Base-by-base conservation (phyloP, 768 basidiomycete species). In the Leccinum subgranulosum region DNA sequence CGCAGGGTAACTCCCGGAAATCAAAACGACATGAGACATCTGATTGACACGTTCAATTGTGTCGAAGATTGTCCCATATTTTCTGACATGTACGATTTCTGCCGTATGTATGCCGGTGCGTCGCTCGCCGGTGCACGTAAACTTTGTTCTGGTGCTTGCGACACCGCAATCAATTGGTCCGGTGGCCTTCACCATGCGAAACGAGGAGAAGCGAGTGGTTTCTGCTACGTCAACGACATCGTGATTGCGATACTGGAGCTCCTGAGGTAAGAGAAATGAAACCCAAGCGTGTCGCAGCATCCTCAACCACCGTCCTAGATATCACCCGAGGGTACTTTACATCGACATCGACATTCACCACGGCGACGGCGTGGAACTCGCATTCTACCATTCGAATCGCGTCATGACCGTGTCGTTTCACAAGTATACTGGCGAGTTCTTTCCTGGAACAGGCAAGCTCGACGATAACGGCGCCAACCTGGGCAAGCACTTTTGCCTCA, bases 261-360 rank as follows among this genome's bases (percentile, higher is more conserved):
- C 31, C 79, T 98, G 3, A 81, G 92, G 92, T 92, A 61, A 60
- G 74, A 71, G 3, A 6, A 43, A 36, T 39, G 23, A 39, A 39
- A 15, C 17, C 7, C 12, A 12, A 36, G 0, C 5, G 3, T 58
- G 8, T 21, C 11, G 10, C 7, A 19, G 14, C 3, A 7, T 1
- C 12, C 53, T 60, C n/a, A 61, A 60, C 23, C 2, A 12, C 25
- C n/a, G 2, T 25, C 17, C 39, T 39, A 98, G 96, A 69, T 87
- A 90, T 67, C 91, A 94, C 64, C 89, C 96, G 7, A 86, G 96
- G 17, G 96, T 99, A 4, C 79, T 99, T 8, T 99, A 99, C 71
- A 94, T 99, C 64, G 96, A 99, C 75, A 99, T 99, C 62, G 96
- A 99, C 69, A 98, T 98, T 55, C 96, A 99, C 72, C 96, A 99